Conservation (phyloP, 2,329 filamentous ascomycete species). For the Clonostachys rosea region DNA sequence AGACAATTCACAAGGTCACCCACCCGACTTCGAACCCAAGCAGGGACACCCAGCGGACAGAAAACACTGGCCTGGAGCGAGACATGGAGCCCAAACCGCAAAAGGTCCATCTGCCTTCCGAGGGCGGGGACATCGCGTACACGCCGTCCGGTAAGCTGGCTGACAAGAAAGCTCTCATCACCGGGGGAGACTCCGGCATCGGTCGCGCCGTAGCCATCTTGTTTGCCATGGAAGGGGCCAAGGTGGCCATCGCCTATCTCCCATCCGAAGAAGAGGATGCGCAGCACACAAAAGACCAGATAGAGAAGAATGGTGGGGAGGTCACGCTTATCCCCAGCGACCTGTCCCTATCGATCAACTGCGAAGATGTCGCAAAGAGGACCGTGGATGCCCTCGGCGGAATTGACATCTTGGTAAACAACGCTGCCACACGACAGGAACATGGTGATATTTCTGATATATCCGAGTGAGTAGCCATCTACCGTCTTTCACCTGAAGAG, state of each 20-base stretch:
- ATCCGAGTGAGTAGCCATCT: neutral
- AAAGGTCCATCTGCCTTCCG: neutral
- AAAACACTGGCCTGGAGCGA: neutral
- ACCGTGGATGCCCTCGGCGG: neutral
- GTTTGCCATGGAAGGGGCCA: constrained; percentile 53
- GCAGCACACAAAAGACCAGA: constrained; percentile 42
- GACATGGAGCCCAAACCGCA: neutral
- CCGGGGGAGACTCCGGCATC: constrained; percentile 40
- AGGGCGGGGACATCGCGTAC: neutral
- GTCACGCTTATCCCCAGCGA: neutral
- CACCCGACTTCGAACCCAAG: too few relatives aligned
- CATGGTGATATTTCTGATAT: neutral
- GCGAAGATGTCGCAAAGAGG: neutral
- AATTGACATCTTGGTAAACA: constrained; percentile 1
- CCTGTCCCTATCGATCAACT: neutral
- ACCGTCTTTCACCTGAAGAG: too few relatives aligned
- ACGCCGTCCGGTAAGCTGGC: constrained; percentile 37
- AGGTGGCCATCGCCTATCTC: constrained; percentile 50
- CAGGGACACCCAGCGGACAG: too few relatives aligned
- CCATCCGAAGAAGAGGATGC: constrained; percentile 52
- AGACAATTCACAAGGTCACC: too few relatives aligned
- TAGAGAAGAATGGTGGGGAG: constrained; percentile 29
- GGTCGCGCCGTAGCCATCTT: constrained; percentile 36
- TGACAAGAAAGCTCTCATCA: constrained; percentile 46
- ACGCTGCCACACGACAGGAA: neutral